A percentile compares a stretch with the other conserved stretches of the same genome.
These are phyloP conservation scores for Fomitopsis serialis DNA, from an alignment of 768 basidiomycete species.

Conservation along the genomic window DNA sequence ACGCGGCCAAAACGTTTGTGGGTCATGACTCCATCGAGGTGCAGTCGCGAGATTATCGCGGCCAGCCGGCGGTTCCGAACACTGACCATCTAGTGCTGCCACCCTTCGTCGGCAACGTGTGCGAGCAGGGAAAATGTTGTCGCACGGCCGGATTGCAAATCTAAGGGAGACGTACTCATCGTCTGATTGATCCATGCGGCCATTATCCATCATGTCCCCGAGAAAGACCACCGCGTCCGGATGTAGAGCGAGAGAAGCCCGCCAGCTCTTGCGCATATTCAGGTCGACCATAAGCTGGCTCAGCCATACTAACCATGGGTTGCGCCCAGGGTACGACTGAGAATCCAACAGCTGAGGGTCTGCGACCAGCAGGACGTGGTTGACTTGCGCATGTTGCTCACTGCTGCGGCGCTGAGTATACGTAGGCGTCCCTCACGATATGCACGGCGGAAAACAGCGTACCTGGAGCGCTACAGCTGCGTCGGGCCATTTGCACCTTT, in stretches of 20 bases:
- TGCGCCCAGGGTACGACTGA: constrained; percentile 64
- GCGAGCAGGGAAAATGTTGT: no score
- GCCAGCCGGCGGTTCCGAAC: no score
- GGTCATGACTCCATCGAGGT: no score
- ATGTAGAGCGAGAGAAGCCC: constrained; percentile 46
- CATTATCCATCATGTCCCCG: constrained; percentile 92
- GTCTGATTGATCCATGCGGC: constrained; percentile 56
- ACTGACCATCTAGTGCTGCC: no score
- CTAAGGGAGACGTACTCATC: constrained; percentile 57
- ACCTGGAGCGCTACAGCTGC: no score
- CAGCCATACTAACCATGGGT: constrained; percentile 48
- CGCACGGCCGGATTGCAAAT: no score
- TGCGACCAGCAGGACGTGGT: constrained; percentile 73
- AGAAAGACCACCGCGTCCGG: constrained; percentile 79
- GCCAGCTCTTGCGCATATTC: constrained; percentile 84
- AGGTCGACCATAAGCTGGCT: constrained; percentile 69
- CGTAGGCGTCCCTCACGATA: constrained; percentile 6
- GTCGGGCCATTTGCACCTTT: no score
- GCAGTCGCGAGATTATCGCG: no score
- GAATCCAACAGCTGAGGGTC: constrained; percentile 86
- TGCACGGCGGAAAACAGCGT: no score
- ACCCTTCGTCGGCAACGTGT: no score
- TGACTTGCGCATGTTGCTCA: background rate
- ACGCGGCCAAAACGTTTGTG: no score
- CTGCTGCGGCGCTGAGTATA: background rate